Evolutionary conservation across 495 filamentous ascomycete species (phyloP).

Genomic region (Sabuloglossum arenarium): DNA sequence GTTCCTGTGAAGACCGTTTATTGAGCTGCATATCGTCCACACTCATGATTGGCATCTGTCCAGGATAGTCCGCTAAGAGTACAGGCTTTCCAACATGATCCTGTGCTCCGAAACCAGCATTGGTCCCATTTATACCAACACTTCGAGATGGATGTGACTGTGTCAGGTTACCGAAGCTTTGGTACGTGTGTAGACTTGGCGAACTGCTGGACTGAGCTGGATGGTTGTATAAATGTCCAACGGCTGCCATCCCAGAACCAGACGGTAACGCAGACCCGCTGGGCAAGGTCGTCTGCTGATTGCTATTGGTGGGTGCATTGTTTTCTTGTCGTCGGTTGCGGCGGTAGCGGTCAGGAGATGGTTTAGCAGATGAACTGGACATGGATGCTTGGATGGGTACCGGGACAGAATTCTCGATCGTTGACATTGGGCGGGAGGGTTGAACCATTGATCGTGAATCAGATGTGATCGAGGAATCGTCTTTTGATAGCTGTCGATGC

Average conservation of each 20-base stretch:
- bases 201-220: conserved; percentile 11
- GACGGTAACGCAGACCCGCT: conserved; percentile 1
- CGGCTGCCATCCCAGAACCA: conserved; percentile 4
- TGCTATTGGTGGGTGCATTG: not conserved
- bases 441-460: conserved; percentile 19
- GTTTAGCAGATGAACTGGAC: conserved; percentile 19
- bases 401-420: not conserved
- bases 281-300: not conserved
- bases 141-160: conserved; percentile 7
- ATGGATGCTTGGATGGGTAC: conserved; percentile 15
- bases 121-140: not conserved
- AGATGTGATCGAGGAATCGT: conserved; percentile 24
- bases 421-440: conserved; percentile 15
- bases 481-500: conserved; percentile 18
- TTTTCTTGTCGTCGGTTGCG: conserved; percentile 17
- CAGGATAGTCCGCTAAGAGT: conserved; percentile 4
- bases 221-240: conserved; percentile 6
- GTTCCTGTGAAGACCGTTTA: conserved; percentile 20
- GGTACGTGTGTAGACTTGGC: conserved; percentile 9
- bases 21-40: conserved; percentile 31
- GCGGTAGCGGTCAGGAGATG: conserved; percentile 32
- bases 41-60: conserved; percentile 25
- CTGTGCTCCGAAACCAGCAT: not conserved
- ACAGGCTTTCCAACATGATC: not conserved
- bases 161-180: not conserved